Base-by-base conservation (phyloP, 495 filamentous ascomycete genomes). In the Rhypophila decipiens region DNA sequence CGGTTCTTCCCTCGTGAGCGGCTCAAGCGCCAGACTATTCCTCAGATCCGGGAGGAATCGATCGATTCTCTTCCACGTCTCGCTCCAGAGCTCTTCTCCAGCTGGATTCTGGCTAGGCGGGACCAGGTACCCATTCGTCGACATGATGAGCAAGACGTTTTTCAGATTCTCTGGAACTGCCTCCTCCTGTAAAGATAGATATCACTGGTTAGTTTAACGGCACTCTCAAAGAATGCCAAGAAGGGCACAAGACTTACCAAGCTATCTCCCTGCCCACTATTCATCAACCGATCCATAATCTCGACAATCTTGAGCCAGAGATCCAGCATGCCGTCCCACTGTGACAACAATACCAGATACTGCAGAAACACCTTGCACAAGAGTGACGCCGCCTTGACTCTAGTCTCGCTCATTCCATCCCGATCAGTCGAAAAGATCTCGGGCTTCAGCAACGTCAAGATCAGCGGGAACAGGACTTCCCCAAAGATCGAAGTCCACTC, bases 401-500 rank as follows among this genome's bases (percentile, higher is more conserved):
- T 78, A 12, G 91, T 97, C 63, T 96, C 90, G 54, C 85, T 85
- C 93, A 99, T 99, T 17, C 93, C 94, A 24, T 84, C 67, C 7
- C 90, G 85, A 57, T 99, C 93, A 1, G 87, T 85, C 39, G 90
- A 89, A 62, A 91, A 97, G 22, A 96, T 84, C 66, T 99, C 93
- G 1, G 93, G 94, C 66, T 96, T 96, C 19, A 99, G 73, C 15
- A 99, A 75, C 44, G 85, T 80, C 43, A 83, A 72, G 44, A 97
- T 88, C 15, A 99, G 77, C n/a, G 94, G 93, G 66, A 97, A 96
- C 20, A 99, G 76, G 15, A 97, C 90, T 56, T 95, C 86, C 48
- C 84, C 82, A 60, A 99, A 99, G 24, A 99, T 95, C 24, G 87
- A 84, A 0, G 84, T 88, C 93, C 93, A 98, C 67, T 96, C 88